Conservation (phyloP, 2,329 filamentous ascomycete species). For the Botrytis sinoallii region DNA sequence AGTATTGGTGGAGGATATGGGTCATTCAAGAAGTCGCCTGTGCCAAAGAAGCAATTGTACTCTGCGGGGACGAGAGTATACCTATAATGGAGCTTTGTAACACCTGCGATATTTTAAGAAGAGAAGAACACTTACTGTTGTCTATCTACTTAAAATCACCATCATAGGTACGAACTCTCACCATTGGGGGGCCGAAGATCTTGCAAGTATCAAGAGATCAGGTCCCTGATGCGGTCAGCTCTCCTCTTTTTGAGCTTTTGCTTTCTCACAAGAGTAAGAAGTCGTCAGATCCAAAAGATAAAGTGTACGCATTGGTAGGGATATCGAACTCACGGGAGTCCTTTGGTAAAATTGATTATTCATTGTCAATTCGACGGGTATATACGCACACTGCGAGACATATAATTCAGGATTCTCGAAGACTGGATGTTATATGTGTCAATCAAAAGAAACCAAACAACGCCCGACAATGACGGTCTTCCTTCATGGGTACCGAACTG, state of each 20-base stretch:
- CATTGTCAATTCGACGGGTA: conserved; percentile 25
- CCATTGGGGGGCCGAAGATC: conserved; percentile 28
- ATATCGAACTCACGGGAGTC: conserved; percentile 25
- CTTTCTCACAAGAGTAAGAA: conserved; percentile 34
- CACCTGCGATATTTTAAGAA: conserved; percentile 27
- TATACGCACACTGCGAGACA: conserved; percentile 31
- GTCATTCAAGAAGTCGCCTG: conserved; percentile 45
- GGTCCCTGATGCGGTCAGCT: conserved; percentile 18
- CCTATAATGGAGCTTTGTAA: conserved; percentile 39
- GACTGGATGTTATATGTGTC: conserved; percentile 33
- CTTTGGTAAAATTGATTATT: conserved; percentile 32
- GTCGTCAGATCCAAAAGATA: conserved; percentile 34
- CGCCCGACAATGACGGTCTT: conserved; percentile 20
- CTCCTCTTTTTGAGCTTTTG: conserved; percentile 32
- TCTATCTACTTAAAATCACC: conserved; percentile 26
- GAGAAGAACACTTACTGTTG: conserved; percentile 22
- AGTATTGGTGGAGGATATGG: conserved; percentile 44
- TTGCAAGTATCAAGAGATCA: conserved; percentile 30
- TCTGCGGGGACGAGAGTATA: conserved; percentile 40
- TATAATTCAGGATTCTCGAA: conserved; percentile 27
- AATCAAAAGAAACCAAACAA: conserved; percentile 31
- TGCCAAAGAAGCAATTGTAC: conserved; percentile 38
- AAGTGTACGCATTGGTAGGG: conserved; percentile 35
- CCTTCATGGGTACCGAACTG: conserved; percentile 34
- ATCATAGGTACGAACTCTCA: conserved; percentile 27